These are phyloP conservation scores for Lactarius sp. DNA, from an alignment of 768 basidiomycete species.

Conservation along the genomic window DNA sequence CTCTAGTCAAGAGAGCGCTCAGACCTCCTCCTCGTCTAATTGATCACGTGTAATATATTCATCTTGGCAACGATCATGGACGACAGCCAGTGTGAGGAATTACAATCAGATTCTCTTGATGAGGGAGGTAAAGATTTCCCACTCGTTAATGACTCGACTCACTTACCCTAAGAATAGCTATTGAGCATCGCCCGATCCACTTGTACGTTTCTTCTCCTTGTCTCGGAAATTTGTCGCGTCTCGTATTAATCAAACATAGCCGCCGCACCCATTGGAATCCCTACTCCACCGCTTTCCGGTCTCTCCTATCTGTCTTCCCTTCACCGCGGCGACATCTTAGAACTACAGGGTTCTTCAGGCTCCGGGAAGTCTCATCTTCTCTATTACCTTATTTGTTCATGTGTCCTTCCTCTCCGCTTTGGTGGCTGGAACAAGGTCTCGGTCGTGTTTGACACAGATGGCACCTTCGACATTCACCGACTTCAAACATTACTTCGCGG, in stretches of 20 bases:
- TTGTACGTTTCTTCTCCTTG: conserved; percentile 7
- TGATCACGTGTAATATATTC: conserved; percentile 9
- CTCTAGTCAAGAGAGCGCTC: no score
- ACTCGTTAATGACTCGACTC: not conserved
- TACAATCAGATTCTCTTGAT: conserved; percentile 16
- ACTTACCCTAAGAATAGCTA: conserved; percentile 14
- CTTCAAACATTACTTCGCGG: conserved; percentile 48
- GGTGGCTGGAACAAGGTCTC: conserved; percentile 63
- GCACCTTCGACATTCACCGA: conserved; percentile 53
- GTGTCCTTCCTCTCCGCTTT: conserved; percentile 47
- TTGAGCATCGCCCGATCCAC: conserved; percentile 10
- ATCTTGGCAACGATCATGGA: not conserved
- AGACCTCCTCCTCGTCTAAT: not conserved
- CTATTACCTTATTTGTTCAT: conserved; percentile 55
- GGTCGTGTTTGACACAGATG: conserved; percentile 67
- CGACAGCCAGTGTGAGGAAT: not conserved
- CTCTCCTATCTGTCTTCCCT: conserved; percentile 32
- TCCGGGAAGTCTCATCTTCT: conserved; percentile 80
- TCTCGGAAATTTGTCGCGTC: not conserved
- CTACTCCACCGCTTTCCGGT: conserved; percentile 19
- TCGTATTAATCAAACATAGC: conserved; percentile 9
- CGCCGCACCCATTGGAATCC: conserved; percentile 3
- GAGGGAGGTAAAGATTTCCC: conserved; percentile 12
- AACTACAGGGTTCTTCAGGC: conserved; percentile 69
- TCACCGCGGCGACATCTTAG: conserved; percentile 58